Base-by-base conservation (phyloP, 495 filamentous ascomycete species). In the Neurospora hispaniola region DNA sequence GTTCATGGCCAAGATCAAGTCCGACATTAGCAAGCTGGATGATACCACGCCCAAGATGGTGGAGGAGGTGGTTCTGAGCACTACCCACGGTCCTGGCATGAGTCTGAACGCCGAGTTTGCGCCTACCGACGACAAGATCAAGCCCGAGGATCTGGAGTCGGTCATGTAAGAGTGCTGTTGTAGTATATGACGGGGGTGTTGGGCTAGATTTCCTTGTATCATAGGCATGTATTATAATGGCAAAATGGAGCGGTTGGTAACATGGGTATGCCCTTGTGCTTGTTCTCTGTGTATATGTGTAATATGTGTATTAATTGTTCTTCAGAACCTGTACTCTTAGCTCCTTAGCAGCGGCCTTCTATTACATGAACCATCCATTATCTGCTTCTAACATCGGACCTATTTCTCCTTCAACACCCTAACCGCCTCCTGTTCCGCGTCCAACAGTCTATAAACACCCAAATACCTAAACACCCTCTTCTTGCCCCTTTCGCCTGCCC, bases 51-150 rank as follows among this genome's bases (percentile, higher is more conserved):
- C 84, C 71, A 99, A 99, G 87, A 87, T 92, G 66, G 84, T 99
- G 68, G 89, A 93, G 76, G 96, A 99, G 84, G 93, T 99, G 77
- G 94, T 97, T n/a, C 84, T 99, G 76, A 94, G 93, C 83, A 93
- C 94, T 1, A 97, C 94, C 40, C 82, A 92, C 78, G 91, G 90
- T 35, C 92, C 94, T 5, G 96, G 94, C 5, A 92, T 99, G 85
- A 91, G 88, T 77, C 81, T 99, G 78, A 96, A 89, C 74, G 96
- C 95, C 68, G 86, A 87, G 41, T 92, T 96, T 82, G 88, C 80
- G 71, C 79, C 89, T 70, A 83, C 88, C 11, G 82, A 88, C 71
- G 90, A 89, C 74, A 81, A 74, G 46, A 71, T 89, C 42, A 83
- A 81, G 73, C 85, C 84, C 23, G 86, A 82, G 70, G 84, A 90